Evolutionary conservation across 371 early-diverging fungal genomes (phyloP).

Genomic region (Mucor saturninus): DNA sequence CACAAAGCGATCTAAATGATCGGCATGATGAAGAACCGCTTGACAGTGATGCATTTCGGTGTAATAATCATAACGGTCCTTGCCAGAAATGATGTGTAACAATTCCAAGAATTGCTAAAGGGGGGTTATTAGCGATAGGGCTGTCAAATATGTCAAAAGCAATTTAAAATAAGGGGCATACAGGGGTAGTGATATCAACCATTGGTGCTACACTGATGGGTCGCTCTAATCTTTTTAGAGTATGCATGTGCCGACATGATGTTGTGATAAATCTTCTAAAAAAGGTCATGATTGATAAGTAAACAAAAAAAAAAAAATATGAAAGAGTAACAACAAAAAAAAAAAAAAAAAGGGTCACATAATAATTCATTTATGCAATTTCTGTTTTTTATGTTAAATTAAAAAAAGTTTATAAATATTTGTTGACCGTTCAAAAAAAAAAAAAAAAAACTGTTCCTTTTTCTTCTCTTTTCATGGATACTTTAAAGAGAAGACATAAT

Average conservation of each 20-base stretch:
- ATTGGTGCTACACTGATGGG: slow-evolving; percentile 81
- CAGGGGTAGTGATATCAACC: slow-evolving; percentile 79
- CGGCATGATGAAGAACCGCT: slow-evolving; percentile 58
- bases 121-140: neutral
- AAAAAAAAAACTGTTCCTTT: neutral
- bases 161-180: slow-evolving; percentile 19
- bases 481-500: slow-evolving; percentile 26
- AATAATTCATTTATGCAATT: slow-evolving; percentile 1
- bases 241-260: slow-evolving; percentile 16
- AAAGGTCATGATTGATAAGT: slow-evolving; percentile 1
- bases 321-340: neutral
- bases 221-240: slow-evolving; percentile 27
- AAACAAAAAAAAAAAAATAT: neutral
- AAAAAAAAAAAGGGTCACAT: neutral
- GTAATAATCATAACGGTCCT: slow-evolving; percentile 65
- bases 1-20: slow-evolving; percentile 53
- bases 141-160: neutral
- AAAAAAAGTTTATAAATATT: slow-evolving; percentile 2
- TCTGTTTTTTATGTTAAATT: neutral
- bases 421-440: neutral
- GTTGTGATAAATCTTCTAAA: neutral
- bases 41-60: slow-evolving; percentile 83
- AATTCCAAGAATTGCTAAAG: slow-evolving; percentile 67
- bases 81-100: slow-evolving; percentile 67
- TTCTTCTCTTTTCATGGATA: slow-evolving; percentile 21